These are phyloP conservation scores for Volvariella surrecta DNA, from an alignment of 1,284 basidiomycete genomes.

Conservation along the genomic window DNA sequence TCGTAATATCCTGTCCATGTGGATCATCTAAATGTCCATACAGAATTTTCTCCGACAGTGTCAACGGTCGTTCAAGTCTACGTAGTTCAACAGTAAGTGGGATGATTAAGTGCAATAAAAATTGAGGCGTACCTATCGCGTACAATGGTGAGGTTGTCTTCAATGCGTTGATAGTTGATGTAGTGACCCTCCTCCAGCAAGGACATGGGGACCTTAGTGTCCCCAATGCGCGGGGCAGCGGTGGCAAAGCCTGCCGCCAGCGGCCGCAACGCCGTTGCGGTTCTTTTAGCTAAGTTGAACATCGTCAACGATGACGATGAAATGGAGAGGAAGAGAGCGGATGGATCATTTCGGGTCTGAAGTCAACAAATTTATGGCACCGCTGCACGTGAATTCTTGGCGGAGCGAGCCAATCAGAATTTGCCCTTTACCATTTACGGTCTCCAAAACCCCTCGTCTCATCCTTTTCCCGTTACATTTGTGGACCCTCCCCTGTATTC, in stretches of 20 bases:
- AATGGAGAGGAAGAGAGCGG: constrained; percentile 17
- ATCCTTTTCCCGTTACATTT: constrained; percentile 11
- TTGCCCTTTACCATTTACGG: constrained; percentile 17
- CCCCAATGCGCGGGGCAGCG: constrained; percentile 73
- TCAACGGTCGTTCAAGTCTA: constrained; percentile 89
- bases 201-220: constrained; percentile 91
- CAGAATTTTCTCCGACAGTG: constrained; percentile 96
- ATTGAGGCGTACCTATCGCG: constrained; percentile 42
- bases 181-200: constrained; percentile 79
- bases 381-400: constrained; percentile 27
- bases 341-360: constrained; percentile 21
- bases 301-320: constrained; percentile 34
- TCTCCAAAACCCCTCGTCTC: constrained; percentile 7
- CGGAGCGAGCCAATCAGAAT: constrained; percentile 25
- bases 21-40: constrained; percentile 98
- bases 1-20: constrained; percentile 77
- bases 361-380: constrained; percentile 29
- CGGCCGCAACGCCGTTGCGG: constrained; percentile 51
- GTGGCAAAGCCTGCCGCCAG: constrained; percentile 73
- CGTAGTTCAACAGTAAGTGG: background rate
- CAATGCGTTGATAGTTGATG: constrained; percentile 98
- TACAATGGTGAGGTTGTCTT: constrained; percentile 86
- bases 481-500: too few relatives aligned
- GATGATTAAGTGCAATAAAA: background rate
- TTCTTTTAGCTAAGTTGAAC: constrained; percentile 57